Conservation (phyloP, 2,329 filamentous ascomycete species). For the Alternaria gansuensis region DNA sequence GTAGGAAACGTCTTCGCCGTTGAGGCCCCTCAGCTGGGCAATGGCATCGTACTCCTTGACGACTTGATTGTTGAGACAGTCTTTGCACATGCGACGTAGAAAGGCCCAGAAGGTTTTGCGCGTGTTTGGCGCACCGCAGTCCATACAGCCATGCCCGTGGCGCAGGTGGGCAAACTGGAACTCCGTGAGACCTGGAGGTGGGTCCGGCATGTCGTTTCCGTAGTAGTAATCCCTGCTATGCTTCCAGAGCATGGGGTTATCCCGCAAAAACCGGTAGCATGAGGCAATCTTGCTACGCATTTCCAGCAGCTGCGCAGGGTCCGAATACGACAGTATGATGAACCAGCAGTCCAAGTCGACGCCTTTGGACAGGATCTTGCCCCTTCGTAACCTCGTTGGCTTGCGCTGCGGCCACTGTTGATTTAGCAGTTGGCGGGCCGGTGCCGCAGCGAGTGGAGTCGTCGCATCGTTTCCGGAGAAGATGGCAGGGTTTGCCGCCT, state of each 20-base stretch:
- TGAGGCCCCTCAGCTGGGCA: conserved; percentile 35
- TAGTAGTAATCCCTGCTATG: conserved; percentile 49
- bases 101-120: conserved; percentile 57
- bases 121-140: conserved; percentile 47
- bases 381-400: conserved; percentile 41
- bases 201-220: conserved; percentile 46
- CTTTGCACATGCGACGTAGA: conserved; percentile 54
- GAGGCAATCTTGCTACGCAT: conserved; percentile 49
- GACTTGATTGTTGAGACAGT: conserved; percentile 49
- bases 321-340: conserved; percentile 48
- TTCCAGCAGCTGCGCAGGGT: conserved; percentile 48
- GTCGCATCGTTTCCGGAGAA: conserved; percentile 18
- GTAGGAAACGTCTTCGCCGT: conserved; percentile 41
- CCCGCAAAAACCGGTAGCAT: conserved; percentile 47
- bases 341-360: conserved; percentile 50
- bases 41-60: conserved; percentile 45
- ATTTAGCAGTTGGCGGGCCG: conserved; percentile 27
- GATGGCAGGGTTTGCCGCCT: conserved; percentile 7
- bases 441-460: conserved; percentile 15
- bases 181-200: conserved; percentile 50
- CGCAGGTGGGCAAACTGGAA: conserved; percentile 54
- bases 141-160: conserved; percentile 53
- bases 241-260: conserved; percentile 52
- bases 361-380: conserved; percentile 38
- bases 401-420: conserved; percentile 38